Conservation (phyloP, 2,329 filamentous ascomycete genomes). For the Calonectria montana region DNA sequence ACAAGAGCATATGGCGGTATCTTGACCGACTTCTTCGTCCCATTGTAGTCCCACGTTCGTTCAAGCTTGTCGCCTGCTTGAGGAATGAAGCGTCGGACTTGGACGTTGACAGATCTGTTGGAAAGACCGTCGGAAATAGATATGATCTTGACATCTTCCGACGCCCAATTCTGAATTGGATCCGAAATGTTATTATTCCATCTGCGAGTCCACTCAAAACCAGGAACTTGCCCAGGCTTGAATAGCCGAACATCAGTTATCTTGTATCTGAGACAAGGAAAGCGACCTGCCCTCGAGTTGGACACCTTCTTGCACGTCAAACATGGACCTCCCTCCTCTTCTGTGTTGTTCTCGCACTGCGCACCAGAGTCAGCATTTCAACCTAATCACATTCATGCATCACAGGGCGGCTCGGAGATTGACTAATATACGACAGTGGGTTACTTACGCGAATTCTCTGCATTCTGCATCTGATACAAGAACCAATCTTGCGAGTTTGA, state of each 20-base stretch:
- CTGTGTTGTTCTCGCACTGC: slow-evolving; percentile 65
- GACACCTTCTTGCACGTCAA: slow-evolving; percentile 64
- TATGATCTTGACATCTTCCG: slow-evolving; percentile 61
- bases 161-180: slow-evolving; percentile 67
- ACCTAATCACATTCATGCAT: neutral
- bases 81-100: slow-evolving; percentile 66
- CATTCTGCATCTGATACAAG: slow-evolving; percentile 71
- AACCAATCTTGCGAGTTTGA: slow-evolving; percentile 67
- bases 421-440: neutral
- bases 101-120: slow-evolving; percentile 57
- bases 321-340: slow-evolving; percentile 61
- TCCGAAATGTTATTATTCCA: slow-evolving; percentile 68
- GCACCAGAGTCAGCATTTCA: slow-evolving; percentile 20
- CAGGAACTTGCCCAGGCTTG: slow-evolving; percentile 69
- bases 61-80: slow-evolving; percentile 66
- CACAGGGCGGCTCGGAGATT: neutral
- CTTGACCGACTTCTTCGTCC: slow-evolving; percentile 57
- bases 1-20: slow-evolving; percentile 69
- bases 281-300: slow-evolving; percentile 62
- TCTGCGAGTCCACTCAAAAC: slow-evolving; percentile 68
- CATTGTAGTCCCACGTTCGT: slow-evolving; percentile 64
- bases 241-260: slow-evolving; percentile 69
- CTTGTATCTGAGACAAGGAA: slow-evolving; percentile 71
- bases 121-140: slow-evolving; percentile 67
- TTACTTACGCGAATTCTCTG: slow-evolving; percentile 70